phyloP scores from a whole-genome alignment of 352 stramenopile genomes.

The Globisporangium solare region DNA sequence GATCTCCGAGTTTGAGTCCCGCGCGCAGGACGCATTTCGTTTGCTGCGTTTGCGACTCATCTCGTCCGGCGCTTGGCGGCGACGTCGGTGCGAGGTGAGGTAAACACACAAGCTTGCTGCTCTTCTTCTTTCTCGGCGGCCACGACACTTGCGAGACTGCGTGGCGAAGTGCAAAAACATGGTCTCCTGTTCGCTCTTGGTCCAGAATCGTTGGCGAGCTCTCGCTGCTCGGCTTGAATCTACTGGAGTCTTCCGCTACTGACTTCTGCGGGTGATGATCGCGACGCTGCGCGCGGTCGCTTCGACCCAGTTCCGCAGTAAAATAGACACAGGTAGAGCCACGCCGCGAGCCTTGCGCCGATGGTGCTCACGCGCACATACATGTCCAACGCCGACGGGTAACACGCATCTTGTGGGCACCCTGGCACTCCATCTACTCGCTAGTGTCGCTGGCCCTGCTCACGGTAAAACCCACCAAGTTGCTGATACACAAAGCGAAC shows the following conservation, averaged over 20 bases:
- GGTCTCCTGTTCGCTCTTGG: too few relatives aligned
- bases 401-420: background rate
- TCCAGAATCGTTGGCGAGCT: too few relatives aligned
- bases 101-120: too few relatives aligned
- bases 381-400: constrained; percentile 1
- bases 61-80: too few relatives aligned
- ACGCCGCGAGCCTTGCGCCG: constrained; percentile 40
- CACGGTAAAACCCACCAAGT: constrained; percentile 18
- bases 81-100: too few relatives aligned
- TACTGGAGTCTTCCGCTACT: too few relatives aligned
- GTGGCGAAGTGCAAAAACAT: too few relatives aligned
- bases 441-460: background rate
- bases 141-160: too few relatives aligned
- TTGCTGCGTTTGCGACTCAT: too few relatives aligned
- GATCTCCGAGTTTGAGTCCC: constrained; percentile 28
- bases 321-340: constrained; percentile 32
- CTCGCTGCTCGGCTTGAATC: too few relatives aligned
- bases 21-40: background rate
- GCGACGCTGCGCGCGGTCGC: background rate
- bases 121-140: too few relatives aligned
- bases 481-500: constrained; percentile 32
- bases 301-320: constrained; percentile 2
- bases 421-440: too few relatives aligned
- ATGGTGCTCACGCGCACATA: constrained; percentile 40
- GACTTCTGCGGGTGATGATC: background rate